phyloP scores from a whole-genome alignment of 257 asterid genomes.

The Euphrasia confusa region DNA sequence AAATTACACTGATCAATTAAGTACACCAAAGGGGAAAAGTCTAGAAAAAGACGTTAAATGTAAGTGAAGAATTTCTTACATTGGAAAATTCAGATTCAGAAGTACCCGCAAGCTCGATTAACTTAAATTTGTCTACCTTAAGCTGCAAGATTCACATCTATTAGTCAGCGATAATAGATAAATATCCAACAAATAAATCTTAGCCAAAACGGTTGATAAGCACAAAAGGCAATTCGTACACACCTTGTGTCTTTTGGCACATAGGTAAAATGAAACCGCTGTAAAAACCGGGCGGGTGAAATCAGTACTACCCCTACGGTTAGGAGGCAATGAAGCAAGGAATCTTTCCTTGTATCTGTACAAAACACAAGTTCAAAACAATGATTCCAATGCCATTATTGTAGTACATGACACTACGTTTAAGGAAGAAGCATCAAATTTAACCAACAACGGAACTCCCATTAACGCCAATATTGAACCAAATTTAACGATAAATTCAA shows the following conservation, averaged over 20 bases:
- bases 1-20: constrained; percentile 19
- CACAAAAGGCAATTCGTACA: neutral
- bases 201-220: neutral
- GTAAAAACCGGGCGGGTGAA: constrained; percentile 81
- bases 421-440: neutral
- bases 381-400: neutral
- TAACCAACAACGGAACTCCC: neutral
- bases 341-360: constrained; percentile 77
- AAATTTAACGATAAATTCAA: neutral
- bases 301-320: constrained; percentile 78
- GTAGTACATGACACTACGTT: neutral
- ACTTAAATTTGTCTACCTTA: constrained; percentile 74
- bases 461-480: neutral
- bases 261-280: constrained; percentile 72
- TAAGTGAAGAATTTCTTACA: constrained; percentile 33
- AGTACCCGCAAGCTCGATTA: constrained; percentile 83
- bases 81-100: constrained; percentile 79
- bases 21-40: neutral
- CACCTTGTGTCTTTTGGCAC: constrained; percentile 84
- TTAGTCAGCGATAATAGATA: constrained; percentile 6
- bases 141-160: constrained; percentile 40
- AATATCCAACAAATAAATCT: no score
- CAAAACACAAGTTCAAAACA: neutral
- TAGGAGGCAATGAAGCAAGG: constrained; percentile 75
- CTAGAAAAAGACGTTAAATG: neutral